Evolutionary conservation across 2,329 filamentous ascomycete species (phyloP).

Genomic region (Ustulina deusta): DNA sequence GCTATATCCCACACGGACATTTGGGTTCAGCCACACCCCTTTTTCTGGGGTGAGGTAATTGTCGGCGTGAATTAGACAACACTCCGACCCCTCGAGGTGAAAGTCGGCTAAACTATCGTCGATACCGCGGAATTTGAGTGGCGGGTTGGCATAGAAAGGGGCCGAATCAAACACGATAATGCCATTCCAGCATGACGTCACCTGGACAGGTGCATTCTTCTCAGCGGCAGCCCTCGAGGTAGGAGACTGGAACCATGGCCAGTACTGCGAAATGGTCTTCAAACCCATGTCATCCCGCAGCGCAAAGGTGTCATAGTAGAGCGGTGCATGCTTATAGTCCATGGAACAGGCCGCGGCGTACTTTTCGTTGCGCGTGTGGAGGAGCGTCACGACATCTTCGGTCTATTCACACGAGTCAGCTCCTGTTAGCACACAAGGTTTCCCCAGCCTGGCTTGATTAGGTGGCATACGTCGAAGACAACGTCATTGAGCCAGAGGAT

Average conservation of each 20-base stretch:
- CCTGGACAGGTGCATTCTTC: conserved; percentile 64
- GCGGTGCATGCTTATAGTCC: conserved; percentile 66
- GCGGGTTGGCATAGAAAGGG: conserved; percentile 59
- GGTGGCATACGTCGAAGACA: conserved; percentile 62
- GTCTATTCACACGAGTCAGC: conserved; percentile 45
- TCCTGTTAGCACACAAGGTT: neutral
- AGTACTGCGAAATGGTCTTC: conserved; percentile 64
- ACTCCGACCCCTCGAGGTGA: conserved; percentile 72
- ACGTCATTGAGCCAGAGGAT: conserved; percentile 72
- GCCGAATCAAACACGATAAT: conserved; percentile 61
- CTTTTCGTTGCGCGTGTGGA: conserved; percentile 65
- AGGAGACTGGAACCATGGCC: conserved; percentile 69
- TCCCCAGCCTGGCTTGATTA: conserved; percentile 36
- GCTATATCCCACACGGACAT: conserved; percentile 65
- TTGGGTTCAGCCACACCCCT: conserved; percentile 68
- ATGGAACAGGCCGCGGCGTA: conserved; percentile 72
- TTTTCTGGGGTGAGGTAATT: conserved; percentile 59
- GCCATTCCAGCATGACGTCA: conserved; percentile 77
- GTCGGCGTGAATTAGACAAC: conserved; percentile 71
- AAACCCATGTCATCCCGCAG: conserved; percentile 66
- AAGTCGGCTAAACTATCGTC: conserved; percentile 65
- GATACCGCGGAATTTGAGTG: conserved; percentile 71
- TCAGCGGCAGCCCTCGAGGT: conserved; percentile 60
- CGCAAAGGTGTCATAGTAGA: conserved; percentile 72
- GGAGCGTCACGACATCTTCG: conserved; percentile 64